phyloP scores from a whole-genome alignment of 2,329 filamentous ascomycete genomes.

The Gliomastix tumulicola region DNA sequence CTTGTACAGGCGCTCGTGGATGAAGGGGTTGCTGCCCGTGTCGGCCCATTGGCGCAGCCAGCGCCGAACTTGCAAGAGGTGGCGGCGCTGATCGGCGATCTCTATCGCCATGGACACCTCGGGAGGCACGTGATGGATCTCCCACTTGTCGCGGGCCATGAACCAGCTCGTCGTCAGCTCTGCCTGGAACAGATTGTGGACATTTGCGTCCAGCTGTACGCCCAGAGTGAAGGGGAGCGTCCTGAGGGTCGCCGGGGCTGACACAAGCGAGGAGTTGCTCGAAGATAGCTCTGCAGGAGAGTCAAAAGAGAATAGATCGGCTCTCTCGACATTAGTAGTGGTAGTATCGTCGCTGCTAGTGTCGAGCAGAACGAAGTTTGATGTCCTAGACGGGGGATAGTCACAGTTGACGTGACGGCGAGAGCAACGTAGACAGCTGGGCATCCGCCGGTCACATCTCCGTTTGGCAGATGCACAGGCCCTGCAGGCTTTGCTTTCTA shows the following conservation, averaged over 20 bases:
- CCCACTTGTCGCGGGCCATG: not conserved
- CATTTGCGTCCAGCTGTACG: not conserved
- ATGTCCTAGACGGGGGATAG: conserved; percentile 1
- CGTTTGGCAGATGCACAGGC: conserved; percentile 10
- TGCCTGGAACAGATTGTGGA: not conserved
- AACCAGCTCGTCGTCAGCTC: not conserved
- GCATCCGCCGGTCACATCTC: conserved; percentile 10
- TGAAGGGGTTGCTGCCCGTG: conserved; percentile 12
- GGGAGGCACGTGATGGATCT: not conserved
- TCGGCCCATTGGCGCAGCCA: conserved; percentile 12
- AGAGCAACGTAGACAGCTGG: conserved; percentile 9
- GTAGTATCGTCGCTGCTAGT: conserved; percentile 1
- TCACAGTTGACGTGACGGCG: conserved; percentile 7
- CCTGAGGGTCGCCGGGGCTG: too few species aligned
- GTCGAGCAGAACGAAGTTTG: conserved; percentile 2
- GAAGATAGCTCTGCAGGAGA: too few species aligned
- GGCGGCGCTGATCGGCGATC: not conserved
- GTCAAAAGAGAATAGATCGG: too few species aligned
- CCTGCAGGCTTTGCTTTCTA: conserved; percentile 6
- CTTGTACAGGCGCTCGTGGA: conserved; percentile 13
- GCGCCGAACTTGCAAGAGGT: not conserved
- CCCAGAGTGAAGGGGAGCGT: not conserved
- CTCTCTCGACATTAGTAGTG: not conserved
- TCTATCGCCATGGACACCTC: not conserved
- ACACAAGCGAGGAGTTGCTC: conserved; percentile 4